phyloP scores from a whole-genome alignment of 345 rosid genomes.

The Eucalyptus urophylla region DNA sequence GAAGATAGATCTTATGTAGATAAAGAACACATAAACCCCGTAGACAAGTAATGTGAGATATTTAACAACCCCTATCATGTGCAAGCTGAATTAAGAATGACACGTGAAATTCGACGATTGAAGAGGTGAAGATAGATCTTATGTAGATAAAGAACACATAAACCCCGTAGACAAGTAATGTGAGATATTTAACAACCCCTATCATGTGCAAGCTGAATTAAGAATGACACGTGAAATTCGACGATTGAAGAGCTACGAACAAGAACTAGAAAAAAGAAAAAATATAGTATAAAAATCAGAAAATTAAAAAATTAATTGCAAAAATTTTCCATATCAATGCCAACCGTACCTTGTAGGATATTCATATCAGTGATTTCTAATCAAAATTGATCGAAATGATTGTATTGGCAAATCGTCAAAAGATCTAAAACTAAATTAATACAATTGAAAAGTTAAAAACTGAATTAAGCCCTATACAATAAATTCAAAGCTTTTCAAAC shows the following conservation, averaged over 20 bases:
- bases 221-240: background rate
- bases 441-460: background rate
- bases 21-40: background rate
- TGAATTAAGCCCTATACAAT: background rate
- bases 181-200: background rate
- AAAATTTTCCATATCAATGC: background rate
- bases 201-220: background rate
- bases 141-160: background rate
- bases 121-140: background rate
- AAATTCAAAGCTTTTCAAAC: background rate
- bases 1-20: background rate
- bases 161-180: background rate
- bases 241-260: fast-evolving
- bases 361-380: fast-evolving
- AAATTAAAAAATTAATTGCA: background rate
- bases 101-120: background rate
- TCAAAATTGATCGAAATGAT: background rate
- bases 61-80: background rate
- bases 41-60: background rate
- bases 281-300: background rate
- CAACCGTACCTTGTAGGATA: fast-evolving
- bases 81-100: background rate
- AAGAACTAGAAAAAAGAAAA: background rate
- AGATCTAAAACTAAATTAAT: background rate
- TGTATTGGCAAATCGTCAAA: background rate